Evolutionary conservation across 2,329 filamentous ascomycete genomes (phyloP).

Genomic region (Verticillium nonalfalfae): DNA sequence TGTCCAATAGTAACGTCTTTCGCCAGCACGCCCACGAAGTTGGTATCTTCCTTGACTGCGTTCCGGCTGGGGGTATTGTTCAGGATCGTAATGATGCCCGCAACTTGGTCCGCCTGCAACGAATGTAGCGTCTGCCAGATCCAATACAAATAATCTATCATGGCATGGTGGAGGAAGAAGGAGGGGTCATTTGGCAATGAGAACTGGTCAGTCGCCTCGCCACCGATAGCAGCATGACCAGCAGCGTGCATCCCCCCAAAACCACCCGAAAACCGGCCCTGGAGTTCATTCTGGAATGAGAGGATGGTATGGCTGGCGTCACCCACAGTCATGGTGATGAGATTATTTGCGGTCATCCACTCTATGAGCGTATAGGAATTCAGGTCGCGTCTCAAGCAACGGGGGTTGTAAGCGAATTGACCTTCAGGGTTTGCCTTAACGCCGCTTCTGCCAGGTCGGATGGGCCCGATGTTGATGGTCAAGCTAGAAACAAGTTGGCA

Average conservation of each 20-base stretch:
- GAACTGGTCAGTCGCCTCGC: constrained; percentile 15
- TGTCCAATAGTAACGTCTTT: constrained; percentile 20
- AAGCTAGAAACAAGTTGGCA: constrained; percentile 6
- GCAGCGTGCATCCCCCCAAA: constrained; percentile 20
- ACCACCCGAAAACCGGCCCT: constrained; percentile 19
- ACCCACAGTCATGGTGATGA: constrained; percentile 16
- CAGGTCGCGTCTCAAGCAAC: constrained; percentile 22
- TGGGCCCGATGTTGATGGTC: constrained; percentile 21
- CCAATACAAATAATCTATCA: constrained; percentile 19
- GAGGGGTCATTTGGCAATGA: constrained; percentile 16
- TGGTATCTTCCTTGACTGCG: constrained; percentile 14
- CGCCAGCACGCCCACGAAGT: constrained; percentile 18
- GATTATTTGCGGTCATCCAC: constrained; percentile 13
- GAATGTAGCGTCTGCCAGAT: constrained; percentile 18
- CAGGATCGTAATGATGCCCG: constrained; percentile 13
- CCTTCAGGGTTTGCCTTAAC: neutral
- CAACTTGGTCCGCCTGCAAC: constrained; percentile 9
- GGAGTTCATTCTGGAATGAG: constrained; percentile 21
- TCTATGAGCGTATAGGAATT: constrained; percentile 8
- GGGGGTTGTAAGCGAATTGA: constrained; percentile 18
- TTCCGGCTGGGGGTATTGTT: constrained; percentile 15
- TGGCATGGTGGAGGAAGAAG: constrained; percentile 18
- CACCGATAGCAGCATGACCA: constrained; percentile 21
- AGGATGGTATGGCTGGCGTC: constrained; percentile 9
- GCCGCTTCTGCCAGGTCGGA: constrained; percentile 12